Base-by-base conservation (phyloP, 768 basidiomycete genomes). In the Amanita muscaria region DNA sequence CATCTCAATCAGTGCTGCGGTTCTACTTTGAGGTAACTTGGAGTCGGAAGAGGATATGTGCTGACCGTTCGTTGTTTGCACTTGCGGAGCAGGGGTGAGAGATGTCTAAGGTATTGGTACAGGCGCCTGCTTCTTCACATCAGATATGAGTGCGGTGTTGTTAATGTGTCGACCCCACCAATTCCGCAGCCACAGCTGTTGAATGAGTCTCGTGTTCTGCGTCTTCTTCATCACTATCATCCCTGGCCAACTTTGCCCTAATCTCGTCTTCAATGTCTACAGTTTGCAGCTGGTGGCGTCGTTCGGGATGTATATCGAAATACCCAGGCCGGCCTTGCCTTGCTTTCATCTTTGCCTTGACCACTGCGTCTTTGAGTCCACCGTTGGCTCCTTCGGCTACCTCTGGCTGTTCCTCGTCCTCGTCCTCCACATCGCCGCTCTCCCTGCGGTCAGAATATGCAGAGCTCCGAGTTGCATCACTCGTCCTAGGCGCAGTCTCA, bases 1-100 rank as follows among this genome's bases (percentile, higher is more conserved):
- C 84, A 90, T 84, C 59, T 88, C 85, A 52, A 89, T 90, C 40
- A 90, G 68, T 1, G 80, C 75, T 3, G 83, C 79, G 1, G 86
- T 87, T 64, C 80, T 83, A 65, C 78, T 79, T 14, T 66, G 62
- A 11, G 65, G 47, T 14, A 53, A 41, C 19, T 57, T 44, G 3
- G 27, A 22, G 19, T 39, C 36, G 15, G 31, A n/a, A 15, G 11
- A 11, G 12, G 45, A 15, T 18, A 43, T 50, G 7, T 38, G 57
- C 27, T 54, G 45, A 1, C 48, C 53, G 39, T 56, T 56, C 16
- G 36, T 51, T 27, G 14, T 22, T 36, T 23, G 21, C 15, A 11
- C 32, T 25, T 24, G 22, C 15, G n/a, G 33, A 10, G 11, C 33
- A 1, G 21, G 18, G 6, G 16, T 18, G 33, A 34, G 16, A 34